Evolutionary conservation across 140 eudicot species (phyloP), one percentile per base, ranked within the genome.

Genomic region (Ambrosia hybrid): DNA sequence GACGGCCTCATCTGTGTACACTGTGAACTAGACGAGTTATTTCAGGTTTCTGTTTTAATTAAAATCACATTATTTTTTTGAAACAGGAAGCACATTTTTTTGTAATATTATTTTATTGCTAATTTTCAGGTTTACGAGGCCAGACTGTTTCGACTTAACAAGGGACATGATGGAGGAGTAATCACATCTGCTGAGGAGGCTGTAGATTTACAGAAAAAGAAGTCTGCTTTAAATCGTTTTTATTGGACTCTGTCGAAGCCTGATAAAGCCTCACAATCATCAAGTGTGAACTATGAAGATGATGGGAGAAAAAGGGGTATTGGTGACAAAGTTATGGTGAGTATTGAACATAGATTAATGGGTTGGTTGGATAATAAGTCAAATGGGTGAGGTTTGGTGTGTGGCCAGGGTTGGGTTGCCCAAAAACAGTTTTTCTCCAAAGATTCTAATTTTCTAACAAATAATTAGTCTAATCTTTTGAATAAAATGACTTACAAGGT

Each of bases 181-280:
- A 82, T 93, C 36, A 73, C 87, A 36, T 84, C 96, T 33, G 99
- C 84, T 43, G 97, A 94, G 81, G 99, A 90, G 80, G 97, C 96
- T 14, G 82, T 94, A 30, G 83, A 90, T 78, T 71, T 84, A 73
- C 89, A 84, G 74, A 90, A 86, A 81, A 94, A 85, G 72, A 68
- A 63, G 63, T 79, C 89, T 17, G 90, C 87, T 46, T 76, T 84
- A 74, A 94, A 88, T 80, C 88, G 85, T 30, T 90, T 87, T 48
- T 85, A 82, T 73, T 68, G 89, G 85, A 85, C 81, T 72, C 80
- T 93, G 77, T 86, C 95, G 15, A 83, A 85, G 70, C 77, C 79
- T 74, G 87, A 72, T 61, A 92, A 85, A 57, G 79, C 51, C 67
- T 61, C 91, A 43, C 59, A 69, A 64, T 65, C 78, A 49, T 73